These are phyloP conservation scores for Colletotrichum filicis DNA, from an alignment of 2,329 filamentous ascomycete genomes.

Conservation along the genomic window DNA sequence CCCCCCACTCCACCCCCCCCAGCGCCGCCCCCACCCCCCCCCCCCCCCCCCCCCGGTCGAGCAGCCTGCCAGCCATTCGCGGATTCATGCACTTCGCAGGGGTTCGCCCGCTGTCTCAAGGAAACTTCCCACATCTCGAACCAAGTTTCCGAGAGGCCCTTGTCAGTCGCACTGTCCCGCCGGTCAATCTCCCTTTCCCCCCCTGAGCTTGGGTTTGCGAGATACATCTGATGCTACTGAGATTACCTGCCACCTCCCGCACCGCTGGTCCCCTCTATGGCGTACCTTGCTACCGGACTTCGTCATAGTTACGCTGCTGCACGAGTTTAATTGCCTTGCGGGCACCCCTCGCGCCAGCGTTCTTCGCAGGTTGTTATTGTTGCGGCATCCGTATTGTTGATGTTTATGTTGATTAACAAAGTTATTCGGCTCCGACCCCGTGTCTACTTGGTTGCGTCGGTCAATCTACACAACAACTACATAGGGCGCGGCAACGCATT, in stretches of 20 bases:
- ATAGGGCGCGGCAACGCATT: not conserved
- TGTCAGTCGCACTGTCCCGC: not conserved
- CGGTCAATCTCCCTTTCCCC: not conserved
- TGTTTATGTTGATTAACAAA: slow-evolving; percentile 15
- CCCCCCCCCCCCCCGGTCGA: slow-evolving; percentile 6
- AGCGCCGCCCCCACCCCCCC: slow-evolving; percentile 1
- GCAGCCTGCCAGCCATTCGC: slow-evolving; percentile 19
- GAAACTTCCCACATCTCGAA: not conserved
- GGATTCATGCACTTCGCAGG: slow-evolving; percentile 23
- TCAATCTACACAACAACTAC: slow-evolving; percentile 5
- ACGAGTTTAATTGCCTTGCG: slow-evolving; percentile 9
- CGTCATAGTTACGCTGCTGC: slow-evolving; percentile 16
- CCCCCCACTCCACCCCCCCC: no score
- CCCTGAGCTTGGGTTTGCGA: not conserved
- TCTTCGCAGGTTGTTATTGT: slow-evolving; percentile 20
- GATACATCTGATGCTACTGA: not conserved
- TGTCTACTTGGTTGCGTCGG: not conserved
- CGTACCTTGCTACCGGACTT: slow-evolving; percentile 12
- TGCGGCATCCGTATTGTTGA: slow-evolving; percentile 1
- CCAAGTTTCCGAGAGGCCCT: slow-evolving; percentile 1
- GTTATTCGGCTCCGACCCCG: not conserved
- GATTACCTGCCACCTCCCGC: not conserved
- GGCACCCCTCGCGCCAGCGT: slow-evolving; percentile 4
- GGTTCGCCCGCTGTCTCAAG: slow-evolving; percentile 4
- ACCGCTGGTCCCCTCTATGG: no score